Evolutionary conservation across 495 filamentous ascomycete species (phyloP), one percentile per base, ranked within the genome.

Genomic region (Chaetomidium leptoderma): DNA sequence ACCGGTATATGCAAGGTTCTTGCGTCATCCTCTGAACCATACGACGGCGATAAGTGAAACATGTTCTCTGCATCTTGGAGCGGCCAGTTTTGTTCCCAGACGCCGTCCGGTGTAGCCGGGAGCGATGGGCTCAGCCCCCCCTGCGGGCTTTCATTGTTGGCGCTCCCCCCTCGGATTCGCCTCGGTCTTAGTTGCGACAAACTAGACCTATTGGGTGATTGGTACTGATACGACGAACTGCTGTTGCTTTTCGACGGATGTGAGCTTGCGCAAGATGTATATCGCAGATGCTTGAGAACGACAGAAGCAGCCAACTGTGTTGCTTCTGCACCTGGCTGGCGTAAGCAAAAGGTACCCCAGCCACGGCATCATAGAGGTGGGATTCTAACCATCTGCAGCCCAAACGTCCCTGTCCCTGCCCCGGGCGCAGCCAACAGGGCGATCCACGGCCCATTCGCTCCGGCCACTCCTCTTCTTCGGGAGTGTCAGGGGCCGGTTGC

Each of bases 381-480:
- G 45, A 40, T 29, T 11, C 46, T 6, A 27, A 52, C 58, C 58
- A 13, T 56, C 40, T 40, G 45, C 32, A 13, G 30, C 37, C 11
- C n/a, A 26, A 9, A 7, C 23, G 36, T 33, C 42, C 16, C 14
- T 54, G 27, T 26, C 42, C 17, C 33, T 26, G 23, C 19, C 9
- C 19, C 19, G n/a, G 27, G 27, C 21, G 47, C 39, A 36, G 46
- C 46, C 55, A 58, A 45, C 36, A 23, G 37, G 2, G 29, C 17
- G 35, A 17, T 27, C 36, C 19, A 19, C 29, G 47, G 36, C 35
- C 55, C 55, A 57, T 9, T 23, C 36, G 24, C 37, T 17, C 49
- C 46, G 55, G 10, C 53, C 55, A 13, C 47, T 62, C 33, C 70
- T 61, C 61, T 55, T 60, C 60, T 73, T 73, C 3, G 63, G 59